Base-by-base conservation (phyloP, 345 rosid species). In the Salix arbutifolia region DNA sequence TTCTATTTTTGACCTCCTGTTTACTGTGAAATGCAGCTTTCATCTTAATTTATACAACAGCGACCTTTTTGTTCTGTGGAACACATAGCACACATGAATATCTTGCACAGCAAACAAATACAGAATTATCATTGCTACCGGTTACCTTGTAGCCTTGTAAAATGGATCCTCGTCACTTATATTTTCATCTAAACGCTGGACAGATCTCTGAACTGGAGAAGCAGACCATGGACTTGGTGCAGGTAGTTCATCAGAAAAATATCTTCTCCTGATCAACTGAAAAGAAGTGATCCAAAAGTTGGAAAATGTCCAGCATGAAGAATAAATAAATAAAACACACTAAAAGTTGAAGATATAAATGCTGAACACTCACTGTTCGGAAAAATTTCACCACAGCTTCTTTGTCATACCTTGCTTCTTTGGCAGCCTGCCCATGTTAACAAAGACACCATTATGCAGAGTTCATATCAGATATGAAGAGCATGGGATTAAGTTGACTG, bases 261-360 rank as follows among this genome's bases (percentile, higher is more conserved):
- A 96, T 83, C 99, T 89, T 86, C 97, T 85, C 85, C 98, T 84
- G 81, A 96, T 92, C 87, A 96, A 88, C 99, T 96, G 89, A 67
- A 74, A 81, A 56, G 76, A 68, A 44, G 74, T 0, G 62, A 58
- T 25, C 66, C 74, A 81, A 17, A 19, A 69, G 69, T 69, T 58
- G 50, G 70, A 68, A 28, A 76, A 73, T 48, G 31, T 31, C 62
- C 65, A 56, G 56, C 33, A 28, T 62, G 56, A 46, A 61, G 28
- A 77, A 52, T 4, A 1, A 28, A 23, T n/a, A 56, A 38, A 23
- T 58, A 58, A 23, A 8, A 25, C 42, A 50, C 21, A 65, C 25
- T 26, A 23, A 44, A 21, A 65, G 23, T 46, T 67, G 10, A 70
- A 60, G 6, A 71, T 40, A 69, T 23, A 53, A 25, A 11, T 71